Base-by-base conservation (phyloP, 495 filamentous ascomycete species). In the Viridothelium virens region DNA sequence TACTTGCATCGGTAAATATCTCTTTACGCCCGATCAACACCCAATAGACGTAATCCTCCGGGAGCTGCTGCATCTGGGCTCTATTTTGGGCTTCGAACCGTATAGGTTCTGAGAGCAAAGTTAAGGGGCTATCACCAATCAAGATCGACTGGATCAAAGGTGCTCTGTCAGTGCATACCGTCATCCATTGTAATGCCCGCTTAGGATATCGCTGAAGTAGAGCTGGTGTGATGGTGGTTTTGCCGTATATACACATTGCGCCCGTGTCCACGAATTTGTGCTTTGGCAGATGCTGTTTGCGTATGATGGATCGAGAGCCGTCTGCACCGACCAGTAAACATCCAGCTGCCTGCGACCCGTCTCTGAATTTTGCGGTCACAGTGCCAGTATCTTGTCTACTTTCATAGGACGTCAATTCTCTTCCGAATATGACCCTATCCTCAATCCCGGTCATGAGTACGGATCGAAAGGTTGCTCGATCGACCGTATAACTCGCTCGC, bases 271-370 rank as follows among this genome's bases (percentile, higher is more conserved):
- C 50, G 7, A 61, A 63, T 56, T 69, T 71, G 48, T 70, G 65
- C n/a, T 71, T 56, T 2, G 74, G 73, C 6, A 71, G 65, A 14
- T 71, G 68, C 33, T 74, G 71, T 61, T 71, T 70, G 71, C 81
- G 81, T 2, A 78, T 74, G 9, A 69, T 73, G 11, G 83, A 86
- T 38, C 75, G 77, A 37, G 76, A 73, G 6, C 86, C 86, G 70
- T 89, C 86, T 63, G 78, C 79, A 39, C 80, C 86, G 53, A 88
- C 70, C 11, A 89, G 71, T 2, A 87, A 71, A 0, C 73, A 72
- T 0, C 85, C 86, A 2, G 71, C 73, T 11, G 67, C 78, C 0
- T 70, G 74, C 2, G 78, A 76, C 10, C 80, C 81, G 67, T 87
- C 85, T 12, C 76, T 74, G 66, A 87, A 87, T 36, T 75, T 70